Evolutionary conservation across 805 yeast genomes (phyloP), one percentile per base, ranked within the genome.

Genomic region (Wickerhamiella brachini): DNA sequence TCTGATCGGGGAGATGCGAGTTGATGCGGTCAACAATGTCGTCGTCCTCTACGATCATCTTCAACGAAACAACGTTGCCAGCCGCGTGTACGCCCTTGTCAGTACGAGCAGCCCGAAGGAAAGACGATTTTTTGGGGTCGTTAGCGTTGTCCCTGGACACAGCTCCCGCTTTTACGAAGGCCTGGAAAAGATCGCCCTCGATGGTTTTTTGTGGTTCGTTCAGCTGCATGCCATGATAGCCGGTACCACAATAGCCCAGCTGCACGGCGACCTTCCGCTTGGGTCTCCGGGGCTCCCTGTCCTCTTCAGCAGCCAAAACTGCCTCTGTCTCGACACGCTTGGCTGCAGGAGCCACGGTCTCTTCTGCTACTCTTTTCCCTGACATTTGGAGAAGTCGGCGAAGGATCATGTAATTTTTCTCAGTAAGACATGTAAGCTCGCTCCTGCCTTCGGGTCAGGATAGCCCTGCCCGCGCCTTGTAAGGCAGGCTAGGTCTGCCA

Each of bases 71-170:
- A 21, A 88, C 87, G 65, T 89, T 89, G 26, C 97, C 97, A 1
- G 96, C 95, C 12, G 97, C 97, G 68, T 89, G 97, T 22, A 89
- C 97, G 54, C 97, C 97, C 67, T 90, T 90, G 66, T 89, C 97
- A 3, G 97, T 95, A 56, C 75, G 77, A 15, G 75, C 75, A 5
- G 75, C 75, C 3, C 75, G 59, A 56, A 67, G 82, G 62, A 90
- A 85, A 0, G 93, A 88, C 50, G 80, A 78, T 64, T 89, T 89
- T 63, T 86, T 88, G 60, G 89, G 78, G 64, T 90, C 97, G 53
- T 80, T 83, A 6, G 95, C 79, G 66, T 89, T 89, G 60, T 85
- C 93, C 53, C 79, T 78, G 0, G 95, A 83, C 51, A 89, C 78
- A 4, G 95, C 96, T 18, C 95, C 97, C 1, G 95, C 88, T 51